Evolutionary conservation across 164 flowering plant genomes (phyloP).

Genomic region (Chimonanthus salicifolius): DNA sequence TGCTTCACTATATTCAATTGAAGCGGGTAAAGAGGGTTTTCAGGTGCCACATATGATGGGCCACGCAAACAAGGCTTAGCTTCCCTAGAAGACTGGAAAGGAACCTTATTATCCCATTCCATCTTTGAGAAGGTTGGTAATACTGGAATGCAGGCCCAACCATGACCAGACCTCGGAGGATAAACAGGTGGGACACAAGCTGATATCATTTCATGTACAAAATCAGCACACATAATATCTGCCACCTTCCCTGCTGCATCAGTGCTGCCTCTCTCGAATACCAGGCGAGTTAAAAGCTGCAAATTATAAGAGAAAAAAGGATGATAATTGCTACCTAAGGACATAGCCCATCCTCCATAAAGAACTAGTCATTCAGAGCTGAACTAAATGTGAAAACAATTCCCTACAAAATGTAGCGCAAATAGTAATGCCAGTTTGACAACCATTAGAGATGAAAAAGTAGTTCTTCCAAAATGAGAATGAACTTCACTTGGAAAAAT

Average conservation of each 20-base stretch:
- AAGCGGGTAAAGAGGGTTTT: conserved; percentile 71
- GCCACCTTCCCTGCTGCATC: conserved; percentile 98
- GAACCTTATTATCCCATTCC: conserved; percentile 42
- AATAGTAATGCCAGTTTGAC: not conserved
- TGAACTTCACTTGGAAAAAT: no score
- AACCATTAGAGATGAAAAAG: not conserved
- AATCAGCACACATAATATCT: conserved; percentile 89
- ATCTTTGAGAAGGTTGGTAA: conserved; percentile 43
- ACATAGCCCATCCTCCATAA: not conserved
- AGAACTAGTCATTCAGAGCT: not conserved
- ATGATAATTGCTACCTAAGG: not conserved
- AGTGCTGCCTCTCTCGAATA: conserved; percentile 92
- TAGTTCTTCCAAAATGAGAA: not conserved
- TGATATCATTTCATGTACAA: conserved; percentile 95
- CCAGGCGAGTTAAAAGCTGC: conserved; percentile 94
- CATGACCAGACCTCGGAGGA: conserved; percentile 90
- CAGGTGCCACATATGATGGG: conserved; percentile 51
- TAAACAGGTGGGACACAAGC: conserved; percentile 97
- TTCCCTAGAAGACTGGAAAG: conserved; percentile 54
- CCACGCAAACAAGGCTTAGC: conserved; percentile 50
- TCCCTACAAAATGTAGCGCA: not conserved
- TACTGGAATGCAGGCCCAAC: conserved; percentile 96
- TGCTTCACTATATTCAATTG: conserved; percentile 84
- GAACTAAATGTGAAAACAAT: not conserved
- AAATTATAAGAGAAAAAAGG: conserved; percentile 2